phyloP scores from a whole-genome alignment of 2,329 filamentous ascomycete species.

The Colletotrichum endophyticum region DNA sequence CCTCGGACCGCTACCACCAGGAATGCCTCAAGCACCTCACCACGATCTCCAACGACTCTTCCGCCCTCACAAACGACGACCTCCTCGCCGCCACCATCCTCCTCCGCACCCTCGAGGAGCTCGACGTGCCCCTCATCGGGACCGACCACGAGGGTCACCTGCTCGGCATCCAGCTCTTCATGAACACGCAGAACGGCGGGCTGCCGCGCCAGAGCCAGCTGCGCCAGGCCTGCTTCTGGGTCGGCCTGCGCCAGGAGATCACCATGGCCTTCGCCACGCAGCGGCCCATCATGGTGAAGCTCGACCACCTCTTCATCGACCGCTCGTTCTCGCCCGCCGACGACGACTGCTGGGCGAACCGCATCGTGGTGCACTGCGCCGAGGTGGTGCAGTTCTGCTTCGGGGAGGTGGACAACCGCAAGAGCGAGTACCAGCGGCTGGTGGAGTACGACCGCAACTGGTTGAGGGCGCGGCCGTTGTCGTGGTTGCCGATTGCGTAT shows the following conservation, averaged over 20 bases:
- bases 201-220: slow-evolving; percentile 41
- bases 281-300: slow-evolving; percentile 49
- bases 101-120: slow-evolving; percentile 60
- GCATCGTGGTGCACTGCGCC: slow-evolving; percentile 66
- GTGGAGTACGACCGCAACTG: slow-evolving; percentile 51
- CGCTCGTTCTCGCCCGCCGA: slow-evolving; percentile 47
- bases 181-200: slow-evolving; percentile 38
- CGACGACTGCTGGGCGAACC: slow-evolving; percentile 65
- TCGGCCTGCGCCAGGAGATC: slow-evolving; percentile 64
- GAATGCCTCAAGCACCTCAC: slow-evolving; percentile 45
- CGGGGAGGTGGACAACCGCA: slow-evolving; percentile 37
- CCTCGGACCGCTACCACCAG: slow-evolving; percentile 57
- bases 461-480: slow-evolving; percentile 49
- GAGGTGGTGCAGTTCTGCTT: slow-evolving; percentile 70
- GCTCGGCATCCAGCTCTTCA: slow-evolving; percentile 50
- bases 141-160: slow-evolving; percentile 51
- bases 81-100: slow-evolving; percentile 61
- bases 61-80: slow-evolving; percentile 49
- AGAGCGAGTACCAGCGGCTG: slow-evolving; percentile 46
- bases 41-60: slow-evolving; percentile 45
- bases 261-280: slow-evolving; percentile 58
- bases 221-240: slow-evolving; percentile 61
- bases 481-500: slow-evolving; percentile 59
- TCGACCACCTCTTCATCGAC: slow-evolving; percentile 56
- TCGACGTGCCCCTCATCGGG: slow-evolving; percentile 40